phyloP scores from a whole-genome alignment of 345 rosid species.

The Linum lewisii region DNA sequence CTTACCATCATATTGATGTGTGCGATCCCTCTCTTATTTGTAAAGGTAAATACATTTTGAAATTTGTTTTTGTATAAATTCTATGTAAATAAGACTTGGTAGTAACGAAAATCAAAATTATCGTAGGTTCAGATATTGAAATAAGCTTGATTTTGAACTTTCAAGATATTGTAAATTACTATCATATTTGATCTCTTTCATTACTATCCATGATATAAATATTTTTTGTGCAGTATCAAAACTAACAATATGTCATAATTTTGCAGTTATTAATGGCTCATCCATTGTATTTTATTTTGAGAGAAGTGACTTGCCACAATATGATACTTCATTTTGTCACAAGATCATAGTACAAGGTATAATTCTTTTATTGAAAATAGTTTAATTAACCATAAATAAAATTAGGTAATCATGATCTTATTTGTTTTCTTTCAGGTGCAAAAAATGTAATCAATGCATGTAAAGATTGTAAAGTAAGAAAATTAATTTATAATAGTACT shows the following conservation, averaged over 20 bases:
- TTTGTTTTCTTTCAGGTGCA: constrained; percentile 37
- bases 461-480: constrained; percentile 64
- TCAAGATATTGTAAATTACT: too few relatives aligned
- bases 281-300: constrained; percentile 64
- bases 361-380: not conserved
- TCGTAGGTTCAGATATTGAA: too few relatives aligned
- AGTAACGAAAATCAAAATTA: too few relatives aligned
- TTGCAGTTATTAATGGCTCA: constrained; percentile 70
- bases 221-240: constrained; percentile 12
- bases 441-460: constrained; percentile 74
- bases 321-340: constrained; percentile 50
- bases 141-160: too few relatives aligned
- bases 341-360: constrained; percentile 75
- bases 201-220: not conserved
- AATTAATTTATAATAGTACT: constrained; percentile 69
- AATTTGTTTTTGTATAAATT: too few relatives aligned
- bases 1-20: constrained; percentile 57
- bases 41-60: constrained; percentile 29
- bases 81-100: too few relatives aligned
- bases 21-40: constrained; percentile 47
- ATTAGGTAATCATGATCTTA: too few relatives aligned
- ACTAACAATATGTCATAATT: constrained; percentile 3
- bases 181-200: too few relatives aligned
- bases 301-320: constrained; percentile 30
- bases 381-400: not conserved